Percentiles rank a stretch among this genome's conserved stretches.
These are phyloP conservation scores for Aspergillus sp. DNA, from an alignment of 2,329 filamentous ascomycete species.

Conservation along the genomic window DNA sequence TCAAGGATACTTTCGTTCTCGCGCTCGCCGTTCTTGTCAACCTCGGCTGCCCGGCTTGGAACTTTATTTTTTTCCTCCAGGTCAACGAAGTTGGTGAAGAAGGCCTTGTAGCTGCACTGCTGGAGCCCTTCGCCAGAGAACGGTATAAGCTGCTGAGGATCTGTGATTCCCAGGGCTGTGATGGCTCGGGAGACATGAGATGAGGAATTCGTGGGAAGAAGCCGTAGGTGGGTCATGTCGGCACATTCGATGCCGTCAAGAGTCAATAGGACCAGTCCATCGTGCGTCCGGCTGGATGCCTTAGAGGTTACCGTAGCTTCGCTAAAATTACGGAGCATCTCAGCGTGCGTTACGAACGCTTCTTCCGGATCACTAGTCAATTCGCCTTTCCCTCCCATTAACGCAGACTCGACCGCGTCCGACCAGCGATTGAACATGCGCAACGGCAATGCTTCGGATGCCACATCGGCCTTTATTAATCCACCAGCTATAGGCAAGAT, in stretches of 20 bases:
- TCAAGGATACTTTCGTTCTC: background rate
- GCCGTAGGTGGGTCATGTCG: slow-evolving; percentile 3
- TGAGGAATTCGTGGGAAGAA: background rate
- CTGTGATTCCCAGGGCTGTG: background rate
- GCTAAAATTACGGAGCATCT: background rate
- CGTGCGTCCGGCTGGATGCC: background rate
- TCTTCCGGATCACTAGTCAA: background rate
- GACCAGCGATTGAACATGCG: slow-evolving; percentile 4
- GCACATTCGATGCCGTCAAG: background rate
- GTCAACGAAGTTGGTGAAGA: background rate
- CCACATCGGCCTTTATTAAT: background rate
- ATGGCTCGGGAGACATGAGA: background rate
- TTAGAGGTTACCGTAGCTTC: background rate
- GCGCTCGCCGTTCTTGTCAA: too few species aligned
- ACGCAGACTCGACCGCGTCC: background rate
- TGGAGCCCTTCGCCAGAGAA: background rate
- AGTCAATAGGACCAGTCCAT: background rate
- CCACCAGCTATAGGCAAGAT: background rate
- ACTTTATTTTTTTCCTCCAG: background rate
- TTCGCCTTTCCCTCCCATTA: background rate
- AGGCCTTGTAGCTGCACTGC: background rate
- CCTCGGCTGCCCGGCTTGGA: background rate
- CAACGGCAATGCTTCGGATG: slow-evolving; percentile 1
- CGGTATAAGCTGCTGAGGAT: background rate
- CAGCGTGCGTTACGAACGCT: background rate